Evolutionary conservation across 345 rosid species (phyloP), one percentile per base, ranked within the genome.

Genomic region (Heritiera littoralis): DNA sequence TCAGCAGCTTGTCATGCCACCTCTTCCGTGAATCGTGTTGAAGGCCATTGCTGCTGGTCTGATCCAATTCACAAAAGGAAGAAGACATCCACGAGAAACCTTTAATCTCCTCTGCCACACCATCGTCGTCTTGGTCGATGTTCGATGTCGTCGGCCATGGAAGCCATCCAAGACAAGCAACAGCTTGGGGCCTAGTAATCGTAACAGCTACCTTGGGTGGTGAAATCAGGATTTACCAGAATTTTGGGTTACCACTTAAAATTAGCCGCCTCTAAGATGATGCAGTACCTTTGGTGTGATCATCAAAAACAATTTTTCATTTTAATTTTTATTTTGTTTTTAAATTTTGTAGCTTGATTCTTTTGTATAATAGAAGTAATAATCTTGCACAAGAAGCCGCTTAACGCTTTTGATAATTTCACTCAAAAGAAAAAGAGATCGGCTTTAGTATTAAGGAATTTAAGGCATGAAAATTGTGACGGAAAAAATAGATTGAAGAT

Each of bases 131-230:
- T 0, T 52, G 76, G 93, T 88, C 93, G 45, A 88, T 91, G 97
- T 85, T 90, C 61, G 97, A 96, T 60, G 84, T 83, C 11, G 82
- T 91, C 0, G 79, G 85, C 78, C 87, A 88, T 32, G 87, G 87
- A 7, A 59, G 81, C 65, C 81, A 84, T 17, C 49, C 77, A 0
- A 67, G 58, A 54, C 96, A 89, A 65, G 86, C 92, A 40, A 87
- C 95, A 6, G 98, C 99, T 54, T 96, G 99, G 99, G 98, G 98
- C 20, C 83, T 92, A 89, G 98, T 94, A 32, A 90, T 96, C n/a
- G 97, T 92, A 46, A 90, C 99, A 9, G 98, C 95, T 32, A 91
- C 97, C 0, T 78, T 91, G 30, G 89, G 91, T 18, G 98, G 99
- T 15, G 94, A 96, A 85, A 94, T 96, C 78, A 87, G 92, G 46